Conservation (phyloP, 179 eudicot species). For the Carnegiea gigantea region DNA sequence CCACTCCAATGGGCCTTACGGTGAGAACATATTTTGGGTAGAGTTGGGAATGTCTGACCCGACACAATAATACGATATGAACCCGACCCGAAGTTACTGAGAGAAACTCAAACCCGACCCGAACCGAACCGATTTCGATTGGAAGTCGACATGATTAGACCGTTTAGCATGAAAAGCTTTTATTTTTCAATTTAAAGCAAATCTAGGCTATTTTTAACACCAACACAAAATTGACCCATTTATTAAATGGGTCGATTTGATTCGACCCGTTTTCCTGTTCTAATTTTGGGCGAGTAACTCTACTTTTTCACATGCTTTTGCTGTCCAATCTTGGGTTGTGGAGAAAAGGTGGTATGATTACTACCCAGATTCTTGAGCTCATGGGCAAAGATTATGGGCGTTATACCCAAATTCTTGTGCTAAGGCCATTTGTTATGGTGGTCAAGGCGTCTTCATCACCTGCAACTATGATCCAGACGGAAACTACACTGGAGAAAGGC, state of each 20-base stretch:
- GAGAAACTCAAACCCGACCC: slow-evolving; percentile 45
- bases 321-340: slow-evolving; percentile 40
- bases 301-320: slow-evolving; percentile 35
- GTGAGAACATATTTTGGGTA: slow-evolving; percentile 82
- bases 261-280: no score
- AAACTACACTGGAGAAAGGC: slow-evolving; percentile 42
- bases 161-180: no score
- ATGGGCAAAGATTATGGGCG: slow-evolving; percentile 42
- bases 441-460: slow-evolving; percentile 39
- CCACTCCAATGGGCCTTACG: slow-evolving; percentile 40
- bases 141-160: no score
- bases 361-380: slow-evolving; percentile 39
- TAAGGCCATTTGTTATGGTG: slow-evolving; percentile 35
- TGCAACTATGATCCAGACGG: slow-evolving; percentile 65
- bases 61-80: no score
- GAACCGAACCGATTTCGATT: slow-evolving; percentile 43
- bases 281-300: slow-evolving; percentile 58
- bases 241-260: no score
- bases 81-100: slow-evolving; percentile 30
- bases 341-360: slow-evolving; percentile 43
- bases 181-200: no score
- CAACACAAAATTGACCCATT: no score
- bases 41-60: no score
- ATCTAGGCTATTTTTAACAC: no score
- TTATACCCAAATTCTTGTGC: slow-evolving; percentile 31